Base-by-base conservation (phyloP, 2,329 filamentous ascomycete species). In the Aspergillus brunneoviolaceus region DNA sequence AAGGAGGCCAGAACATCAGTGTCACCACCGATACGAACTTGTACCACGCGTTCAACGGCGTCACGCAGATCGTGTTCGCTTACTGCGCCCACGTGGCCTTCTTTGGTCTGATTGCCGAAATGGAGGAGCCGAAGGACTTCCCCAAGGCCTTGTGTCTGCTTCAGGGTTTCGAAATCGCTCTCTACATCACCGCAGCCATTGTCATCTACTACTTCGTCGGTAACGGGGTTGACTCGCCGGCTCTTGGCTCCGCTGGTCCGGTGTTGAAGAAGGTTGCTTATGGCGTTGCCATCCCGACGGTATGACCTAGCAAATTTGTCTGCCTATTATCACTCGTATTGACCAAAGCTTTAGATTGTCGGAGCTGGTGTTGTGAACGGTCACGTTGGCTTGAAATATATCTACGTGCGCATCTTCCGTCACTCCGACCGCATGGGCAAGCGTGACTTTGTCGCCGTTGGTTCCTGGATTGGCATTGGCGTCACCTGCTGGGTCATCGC, bases 61-160 rank as follows among this genome's bases (percentile, higher is more conserved):
- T 89, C 56, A 82, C 80, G 65, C 90, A 90, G 75, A 90, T 91
- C 59, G 81, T 89, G 59, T 86, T 91, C 61, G 88, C 89, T 50
- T 91, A 88, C 77, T 80, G 85, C 74, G 86, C 85, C 16, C 86
- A 89, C 67, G 84, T 87, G n/a, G 86, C 85, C 63, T 90, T 89
- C 77, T 89, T 89, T 73, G 81, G 79, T 67, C 84, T 90, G 70
- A 84, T 88, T 62, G 80, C 82, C 50, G 88, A 90, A 72, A 82
- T 90, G 75, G 81, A 83, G 66, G 76, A 85, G 35, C 86, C 87
- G 3, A 73, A 77, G 49, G 82, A 87, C 61, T 89, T 85, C 71
- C 79, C 82, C 50, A 87, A 87, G 73, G 82, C 87, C 4, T 82
- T 92, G 59, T 79, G 81, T 67, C 72, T 87, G 57, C 81, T 89